Conservation (phyloP, 371 early-diverging fungal genomes). For the Mortierella sp. region DNA sequence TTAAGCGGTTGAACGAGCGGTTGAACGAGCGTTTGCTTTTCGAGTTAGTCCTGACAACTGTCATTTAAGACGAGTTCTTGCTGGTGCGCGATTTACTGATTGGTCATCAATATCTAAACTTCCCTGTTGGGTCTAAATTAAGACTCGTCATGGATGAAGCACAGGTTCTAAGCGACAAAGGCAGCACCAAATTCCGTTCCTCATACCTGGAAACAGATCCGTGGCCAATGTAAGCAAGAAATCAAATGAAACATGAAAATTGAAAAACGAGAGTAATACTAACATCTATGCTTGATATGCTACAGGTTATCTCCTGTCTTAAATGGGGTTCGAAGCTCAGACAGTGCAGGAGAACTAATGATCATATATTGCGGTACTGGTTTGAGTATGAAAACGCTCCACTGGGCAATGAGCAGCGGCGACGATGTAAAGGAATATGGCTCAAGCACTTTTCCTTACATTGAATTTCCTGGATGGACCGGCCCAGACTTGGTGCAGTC, state of each 20-base stretch:
- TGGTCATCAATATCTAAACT: conserved; percentile 12
- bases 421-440: conserved; percentile 26
- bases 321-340: too few species aligned
- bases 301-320: too few species aligned
- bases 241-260: too few species aligned
- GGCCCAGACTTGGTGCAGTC: conserved; percentile 9
- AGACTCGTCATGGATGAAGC: conserved; percentile 20
- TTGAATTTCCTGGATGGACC: conserved; percentile 27
- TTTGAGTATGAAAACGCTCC: neutral
- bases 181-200: conserved; percentile 11
- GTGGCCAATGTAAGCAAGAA: conserved; percentile 6
- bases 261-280: too few species aligned
- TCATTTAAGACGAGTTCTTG: conserved; percentile 10
- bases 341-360: too few species aligned
- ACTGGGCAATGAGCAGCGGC: conserved; percentile 32
- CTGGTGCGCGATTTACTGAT: conserved; percentile 9
- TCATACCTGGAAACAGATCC: conserved; percentile 17
- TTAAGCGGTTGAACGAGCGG: neutral
- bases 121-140: conserved; percentile 11
- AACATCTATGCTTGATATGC: too few species aligned
- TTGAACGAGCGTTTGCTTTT: conserved; percentile 13
- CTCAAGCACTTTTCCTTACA: conserved; percentile 7
- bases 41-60: conserved; percentile 8
- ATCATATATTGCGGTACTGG: too few species aligned
- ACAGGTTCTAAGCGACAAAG: conserved; percentile 14